phyloP scores from a whole-genome alignment of 495 filamentous ascomycete species.

The Penicillium subrubescens region DNA sequence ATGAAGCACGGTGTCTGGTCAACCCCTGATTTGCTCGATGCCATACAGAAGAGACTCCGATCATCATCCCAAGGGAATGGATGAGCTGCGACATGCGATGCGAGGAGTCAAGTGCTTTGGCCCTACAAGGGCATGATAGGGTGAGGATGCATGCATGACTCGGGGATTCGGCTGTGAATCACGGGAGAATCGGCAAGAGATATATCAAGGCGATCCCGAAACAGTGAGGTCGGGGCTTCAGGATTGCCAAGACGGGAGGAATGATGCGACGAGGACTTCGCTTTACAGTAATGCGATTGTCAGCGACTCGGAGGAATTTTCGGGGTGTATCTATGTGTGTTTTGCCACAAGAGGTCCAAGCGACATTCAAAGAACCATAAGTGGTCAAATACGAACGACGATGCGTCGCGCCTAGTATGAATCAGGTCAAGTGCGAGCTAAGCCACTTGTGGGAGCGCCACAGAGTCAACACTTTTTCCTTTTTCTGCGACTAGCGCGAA shows the following conservation, averaged over 20 bases:
- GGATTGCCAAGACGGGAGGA: not conserved
- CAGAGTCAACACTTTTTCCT: not conserved
- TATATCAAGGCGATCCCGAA: not conserved
- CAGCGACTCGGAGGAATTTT: not conserved
- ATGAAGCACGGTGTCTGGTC: not conserved
- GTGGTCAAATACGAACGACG: not conserved
- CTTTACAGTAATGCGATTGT: not conserved
- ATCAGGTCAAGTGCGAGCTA: not conserved
- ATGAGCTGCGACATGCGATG: not conserved
- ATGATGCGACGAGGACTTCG: not conserved
- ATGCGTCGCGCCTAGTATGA: not conserved
- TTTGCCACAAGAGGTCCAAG: slow-evolving; percentile 1
- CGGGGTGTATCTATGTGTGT: not conserved
- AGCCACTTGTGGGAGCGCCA: not conserved
- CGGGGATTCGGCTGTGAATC: not conserved
- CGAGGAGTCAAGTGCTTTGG: not conserved
- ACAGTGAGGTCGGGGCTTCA: not conserved
- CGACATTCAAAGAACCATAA: not conserved
- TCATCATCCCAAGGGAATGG: not conserved
- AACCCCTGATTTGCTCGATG: not conserved
- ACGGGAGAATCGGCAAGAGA: not conserved
- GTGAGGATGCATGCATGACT: not conserved
- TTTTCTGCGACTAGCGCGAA: not conserved
- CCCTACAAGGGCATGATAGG: not conserved
- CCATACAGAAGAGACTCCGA: not conserved